Base-by-base conservation (phyloP, 164 flowering plant genomes). In the Akebia trifoliata region DNA sequence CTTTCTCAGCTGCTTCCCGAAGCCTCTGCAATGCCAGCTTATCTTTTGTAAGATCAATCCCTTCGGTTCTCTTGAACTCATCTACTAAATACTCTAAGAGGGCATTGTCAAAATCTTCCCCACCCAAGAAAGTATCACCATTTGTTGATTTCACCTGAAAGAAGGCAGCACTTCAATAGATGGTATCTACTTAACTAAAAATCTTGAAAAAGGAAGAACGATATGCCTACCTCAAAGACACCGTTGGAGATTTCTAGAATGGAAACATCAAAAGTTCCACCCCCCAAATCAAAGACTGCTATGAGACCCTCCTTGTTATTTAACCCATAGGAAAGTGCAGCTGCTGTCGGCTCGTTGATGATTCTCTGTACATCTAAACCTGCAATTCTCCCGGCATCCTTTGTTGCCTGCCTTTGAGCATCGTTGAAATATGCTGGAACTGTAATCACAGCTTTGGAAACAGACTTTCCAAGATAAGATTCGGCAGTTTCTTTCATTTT, bases 401-500 rank as follows among this genome's bases (percentile, higher is more conserved):
- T 85, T 18, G 91, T 85, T 25, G 91, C 91, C 63, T 82, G 91
- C 36, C 91, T 77, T 54, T 85, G 91, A 18, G 91, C 86, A 77
- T 85, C 91, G 65, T 85, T 85, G 63, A 85, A 85, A 61, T 85
- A 85, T 25, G 92, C 92, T 37, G 86, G 88, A 10, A 85, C 88
- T 1, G 92, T 85, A 36, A 85, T 63, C n/a, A 85, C 92, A 36
- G 88, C 88, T 48, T 83, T 85, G 25, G 66, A 29, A 18, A 85
- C 63, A 12, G 72, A 11, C 66, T 80, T 80, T 9, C 87, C 87
- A 38, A 82, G 82, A 48, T 80, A 84, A 10, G 85, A 66, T 46
- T 84, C 90, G 0, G 90, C 87, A 37, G 87, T 80, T 68, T 84
- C 90, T 63, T 76, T 84, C 90, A 84, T 84, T 72, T 84, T 84